These are phyloP conservation scores for Thermothelomyces thermophilus DNA, from an alignment of 2,329 filamentous ascomycete genomes.

Conservation along the genomic window DNA sequence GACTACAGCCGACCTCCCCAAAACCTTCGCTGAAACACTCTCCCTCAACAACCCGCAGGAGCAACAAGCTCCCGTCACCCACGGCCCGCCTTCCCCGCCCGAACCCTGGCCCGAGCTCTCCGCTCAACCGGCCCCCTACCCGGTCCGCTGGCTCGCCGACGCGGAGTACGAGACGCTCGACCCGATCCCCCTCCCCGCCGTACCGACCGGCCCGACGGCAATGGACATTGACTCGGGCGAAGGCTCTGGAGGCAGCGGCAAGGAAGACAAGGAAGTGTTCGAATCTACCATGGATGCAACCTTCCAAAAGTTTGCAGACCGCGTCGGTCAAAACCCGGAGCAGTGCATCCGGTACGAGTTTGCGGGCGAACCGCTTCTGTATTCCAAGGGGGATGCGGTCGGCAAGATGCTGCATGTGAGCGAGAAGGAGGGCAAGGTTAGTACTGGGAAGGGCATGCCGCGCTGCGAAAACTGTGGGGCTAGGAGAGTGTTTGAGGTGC, in stretches of 20 bases:
- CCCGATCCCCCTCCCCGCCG: constrained; percentile 42
- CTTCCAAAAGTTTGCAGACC: constrained; percentile 75
- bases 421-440: constrained; percentile 18
- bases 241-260: constrained; percentile 30
- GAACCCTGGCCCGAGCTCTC: constrained; percentile 70
- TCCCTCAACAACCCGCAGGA: constrained; percentile 55
- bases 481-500: constrained; percentile 77
- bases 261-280: constrained; percentile 64
- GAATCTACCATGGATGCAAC: constrained; percentile 68
- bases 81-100: constrained; percentile 35
- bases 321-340: constrained; percentile 72
- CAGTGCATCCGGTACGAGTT: constrained; percentile 80
- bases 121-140: constrained; percentile 64
- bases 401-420: constrained; percentile 53
- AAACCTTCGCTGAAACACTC: constrained; percentile 68
- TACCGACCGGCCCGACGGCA: constrained; percentile 40
- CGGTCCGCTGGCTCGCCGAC: constrained; percentile 71
- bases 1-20: constrained; percentile 38
- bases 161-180: constrained; percentile 89
- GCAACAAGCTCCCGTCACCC: constrained; percentile 6
- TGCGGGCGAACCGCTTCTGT: constrained; percentile 66
- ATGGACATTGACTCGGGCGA: constrained; percentile 40
- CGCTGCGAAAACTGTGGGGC: constrained; percentile 70
- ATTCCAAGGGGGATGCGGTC: constrained; percentile 68
- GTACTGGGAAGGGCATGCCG: constrained; percentile 50